Percentiles rank a stretch among this genome's conserved stretches.
Evolutionary conservation across 2,329 filamentous ascomycete species (phyloP).

Genomic region (Ascochyta fabae): DNA sequence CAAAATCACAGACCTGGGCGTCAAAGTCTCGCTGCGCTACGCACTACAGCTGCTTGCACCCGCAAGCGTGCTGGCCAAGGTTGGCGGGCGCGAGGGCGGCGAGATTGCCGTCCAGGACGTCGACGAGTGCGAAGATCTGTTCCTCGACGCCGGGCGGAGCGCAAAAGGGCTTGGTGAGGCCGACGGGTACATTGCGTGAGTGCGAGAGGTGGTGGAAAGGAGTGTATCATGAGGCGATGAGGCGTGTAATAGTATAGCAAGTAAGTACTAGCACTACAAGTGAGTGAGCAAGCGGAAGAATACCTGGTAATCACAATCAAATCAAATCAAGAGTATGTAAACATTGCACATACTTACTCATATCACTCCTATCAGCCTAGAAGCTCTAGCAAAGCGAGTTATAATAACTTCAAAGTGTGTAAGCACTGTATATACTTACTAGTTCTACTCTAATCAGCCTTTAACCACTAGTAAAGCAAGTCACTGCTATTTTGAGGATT

Average conservation of each 20-base stretch:
- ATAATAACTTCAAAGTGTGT: too few species aligned
- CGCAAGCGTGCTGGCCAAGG: slow-evolving; percentile 86
- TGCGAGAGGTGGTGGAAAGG: too few species aligned
- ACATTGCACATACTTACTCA: too few species aligned
- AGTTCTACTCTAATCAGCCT: too few species aligned
- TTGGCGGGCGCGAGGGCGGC: slow-evolving; percentile 57
- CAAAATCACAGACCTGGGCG: slow-evolving; percentile 85
- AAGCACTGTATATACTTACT: too few species aligned
- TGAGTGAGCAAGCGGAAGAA: background rate
- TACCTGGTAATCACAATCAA: background rate
- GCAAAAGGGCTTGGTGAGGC: slow-evolving; percentile 43
- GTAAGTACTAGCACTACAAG: too few species aligned
- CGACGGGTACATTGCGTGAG: slow-evolving; percentile 44
- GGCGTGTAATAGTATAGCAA: background rate
- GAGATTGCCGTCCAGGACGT: slow-evolving; percentile 63
- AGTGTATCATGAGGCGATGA: too few species aligned
- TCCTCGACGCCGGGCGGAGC: slow-evolving; percentile 58
- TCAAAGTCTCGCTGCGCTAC: slow-evolving; percentile 88
- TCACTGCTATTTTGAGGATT: too few species aligned
- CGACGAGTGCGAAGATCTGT: slow-evolving; percentile 56
- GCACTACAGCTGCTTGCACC: slow-evolving; percentile 90
- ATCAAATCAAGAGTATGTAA: too few species aligned
- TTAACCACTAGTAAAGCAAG: too few species aligned
- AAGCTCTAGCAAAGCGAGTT: too few species aligned
- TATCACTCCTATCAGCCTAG: too few species aligned